Percentiles rank a stretch among this genome's conserved stretches.
These are phyloP conservation scores for Yamadazyma diospyri DNA, from an alignment of 1,139 yeast genomes.

Conservation along the genomic window DNA sequence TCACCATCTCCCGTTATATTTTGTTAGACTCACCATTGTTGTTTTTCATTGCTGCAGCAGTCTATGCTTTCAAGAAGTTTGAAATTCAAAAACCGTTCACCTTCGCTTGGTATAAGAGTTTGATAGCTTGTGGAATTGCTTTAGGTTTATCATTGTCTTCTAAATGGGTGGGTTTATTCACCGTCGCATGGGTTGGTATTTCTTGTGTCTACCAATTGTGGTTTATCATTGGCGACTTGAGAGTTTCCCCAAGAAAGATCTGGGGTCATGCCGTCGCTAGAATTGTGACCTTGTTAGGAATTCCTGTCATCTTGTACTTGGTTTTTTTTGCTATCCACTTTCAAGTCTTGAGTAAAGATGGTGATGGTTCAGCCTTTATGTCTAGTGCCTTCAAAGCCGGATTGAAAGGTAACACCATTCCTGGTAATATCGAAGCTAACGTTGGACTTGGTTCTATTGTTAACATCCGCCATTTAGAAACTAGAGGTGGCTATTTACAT, in stretches of 20 bases:
- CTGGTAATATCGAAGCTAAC: slow-evolving; percentile 65
- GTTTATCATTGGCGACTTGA: slow-evolving; percentile 84
- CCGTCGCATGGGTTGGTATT: slow-evolving; percentile 87
- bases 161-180: slow-evolving; percentile 97
- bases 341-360: slow-evolving; percentile 63
- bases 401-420: slow-evolving; percentile 67
- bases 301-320: slow-evolving; percentile 68
- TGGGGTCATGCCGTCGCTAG: slow-evolving; percentile 54
- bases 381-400: slow-evolving; percentile 84
- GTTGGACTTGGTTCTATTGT: slow-evolving; percentile 87
- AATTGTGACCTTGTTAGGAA: slow-evolving; percentile 57
- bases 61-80: slow-evolving; percentile 75
- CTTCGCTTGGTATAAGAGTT: slow-evolving; percentile 63
- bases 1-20: slow-evolving; percentile 87
- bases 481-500: slow-evolving; percentile 93
- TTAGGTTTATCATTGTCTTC: slow-evolving; percentile 86
- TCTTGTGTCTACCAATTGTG: slow-evolving; percentile 76
- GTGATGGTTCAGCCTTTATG: slow-evolving; percentile 89
- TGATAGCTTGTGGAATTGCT: slow-evolving; percentile 73
- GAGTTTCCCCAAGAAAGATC: slow-evolving; percentile 50
- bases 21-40: slow-evolving; percentile 87
- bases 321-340: slow-evolving; percentile 80
- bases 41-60: slow-evolving; percentile 86
- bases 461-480: slow-evolving; percentile 75
- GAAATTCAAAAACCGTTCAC: slow-evolving; percentile 77